Evolutionary conservation across 495 filamentous ascomycete species (phyloP).

Genomic region (Bombardia bombarda): DNA sequence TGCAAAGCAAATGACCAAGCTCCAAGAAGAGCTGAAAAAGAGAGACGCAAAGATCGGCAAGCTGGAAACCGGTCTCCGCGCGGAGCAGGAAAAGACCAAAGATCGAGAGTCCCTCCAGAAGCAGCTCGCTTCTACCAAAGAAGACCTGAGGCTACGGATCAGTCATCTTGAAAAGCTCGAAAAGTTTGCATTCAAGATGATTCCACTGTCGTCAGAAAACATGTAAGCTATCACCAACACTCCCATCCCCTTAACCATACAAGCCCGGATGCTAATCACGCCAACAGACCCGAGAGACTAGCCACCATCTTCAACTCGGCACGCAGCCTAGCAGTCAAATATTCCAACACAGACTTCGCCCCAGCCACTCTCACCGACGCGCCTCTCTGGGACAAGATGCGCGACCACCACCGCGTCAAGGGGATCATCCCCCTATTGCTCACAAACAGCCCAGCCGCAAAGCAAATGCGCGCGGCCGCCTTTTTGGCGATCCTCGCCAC

Average conservation of each 20-base stretch:
- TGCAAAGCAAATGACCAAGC: not conserved
- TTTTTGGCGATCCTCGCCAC: constrained; percentile 8
- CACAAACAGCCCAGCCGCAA: constrained; percentile 10
- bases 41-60: too few species aligned
- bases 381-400: not conserved
- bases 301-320: constrained; percentile 4
- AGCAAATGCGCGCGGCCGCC: constrained; percentile 17
- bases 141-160: not conserved
- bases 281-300: not conserved
- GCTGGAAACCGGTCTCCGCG: too few species aligned
- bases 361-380: not conserved
- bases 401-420: constrained; percentile 1
- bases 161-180: not conserved
- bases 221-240: constrained; percentile 6
- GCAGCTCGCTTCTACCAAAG: not conserved
- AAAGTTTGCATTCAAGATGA: constrained; percentile 1
- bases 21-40: not conserved
- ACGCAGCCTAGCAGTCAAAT: not conserved
- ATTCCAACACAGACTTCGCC: constrained; percentile 4
- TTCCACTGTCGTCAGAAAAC: not conserved
- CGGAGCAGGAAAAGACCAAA: too few species aligned
- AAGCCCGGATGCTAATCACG: not conserved
- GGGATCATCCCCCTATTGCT: constrained; percentile 14
- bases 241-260: not conserved
- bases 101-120: too few species aligned